Percentiles rank a stretch among this genome's conserved stretches.
phyloP scores from a whole-genome alignment of 805 yeast genomes.

The Candida pseudofarinosa region DNA sequence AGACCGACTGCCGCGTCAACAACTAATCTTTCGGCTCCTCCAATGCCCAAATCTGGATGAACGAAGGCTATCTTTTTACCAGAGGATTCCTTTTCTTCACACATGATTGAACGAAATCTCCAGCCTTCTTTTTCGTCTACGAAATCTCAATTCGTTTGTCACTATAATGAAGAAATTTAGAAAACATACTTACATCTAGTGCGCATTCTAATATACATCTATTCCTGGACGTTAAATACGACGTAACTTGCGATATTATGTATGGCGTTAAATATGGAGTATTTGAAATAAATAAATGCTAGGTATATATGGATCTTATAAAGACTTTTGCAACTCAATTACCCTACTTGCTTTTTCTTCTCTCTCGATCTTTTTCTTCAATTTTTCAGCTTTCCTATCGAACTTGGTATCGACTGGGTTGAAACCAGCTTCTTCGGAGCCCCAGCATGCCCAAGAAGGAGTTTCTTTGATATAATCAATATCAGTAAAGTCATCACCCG shows the following conservation, averaged over 20 bases:
- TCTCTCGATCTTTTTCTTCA: constrained; percentile 42
- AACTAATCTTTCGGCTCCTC: constrained; percentile 95
- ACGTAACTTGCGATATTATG: background rate
- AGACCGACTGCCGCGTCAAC: constrained; percentile 93
- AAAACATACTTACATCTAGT: too few relatives aligned
- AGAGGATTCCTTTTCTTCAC: background rate
- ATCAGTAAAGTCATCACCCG: constrained; percentile 67
- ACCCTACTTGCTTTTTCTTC: constrained; percentile 21
- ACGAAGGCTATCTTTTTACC: constrained; percentile 66
- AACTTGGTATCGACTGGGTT: constrained; percentile 78
- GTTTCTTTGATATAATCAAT: constrained; percentile 79
- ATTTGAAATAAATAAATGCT: background rate
- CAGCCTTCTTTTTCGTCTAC: too few relatives aligned
- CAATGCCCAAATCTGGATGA: constrained; percentile 96
- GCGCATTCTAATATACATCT: too few relatives aligned
- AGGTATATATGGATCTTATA: background rate
- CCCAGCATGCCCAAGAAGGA: constrained; percentile 90
- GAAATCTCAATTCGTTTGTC: too few relatives aligned
- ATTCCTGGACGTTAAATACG: too few relatives aligned
- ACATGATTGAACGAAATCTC: too few relatives aligned
- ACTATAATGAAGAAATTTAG: too few relatives aligned
- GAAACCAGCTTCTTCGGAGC: constrained; percentile 80
- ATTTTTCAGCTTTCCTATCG: constrained; percentile 59
- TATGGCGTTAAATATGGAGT: background rate
- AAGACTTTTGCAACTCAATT: constrained; percentile 8